phyloP scores from a whole-genome alignment of 23 red algal genomes.

The Pyropia yezoensis region DNA sequence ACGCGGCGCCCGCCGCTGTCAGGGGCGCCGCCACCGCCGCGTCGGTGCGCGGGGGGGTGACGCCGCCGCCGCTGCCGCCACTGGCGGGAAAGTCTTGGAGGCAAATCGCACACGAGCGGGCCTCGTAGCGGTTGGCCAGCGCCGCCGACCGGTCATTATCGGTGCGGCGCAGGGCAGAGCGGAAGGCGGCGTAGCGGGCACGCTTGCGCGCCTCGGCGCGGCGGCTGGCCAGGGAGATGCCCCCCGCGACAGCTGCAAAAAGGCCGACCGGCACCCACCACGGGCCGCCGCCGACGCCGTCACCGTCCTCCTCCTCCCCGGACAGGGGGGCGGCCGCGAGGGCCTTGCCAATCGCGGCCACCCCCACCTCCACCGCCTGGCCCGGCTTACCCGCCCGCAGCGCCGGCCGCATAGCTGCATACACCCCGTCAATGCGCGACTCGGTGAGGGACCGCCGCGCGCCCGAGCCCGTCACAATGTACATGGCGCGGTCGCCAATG shows the following conservation, averaged over 20 bases:
- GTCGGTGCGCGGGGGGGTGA: no score
- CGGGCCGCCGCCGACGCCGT: not conserved
- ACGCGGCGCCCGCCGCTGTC: no score
- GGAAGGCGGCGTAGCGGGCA: not conserved
- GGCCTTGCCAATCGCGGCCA: conserved; percentile 13
- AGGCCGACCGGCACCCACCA: not conserved
- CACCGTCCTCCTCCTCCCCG: not conserved
- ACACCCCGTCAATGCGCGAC: conserved; percentile 15
- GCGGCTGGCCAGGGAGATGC: not conserved
- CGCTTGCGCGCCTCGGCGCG: not conserved
- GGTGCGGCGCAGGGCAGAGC: not conserved
- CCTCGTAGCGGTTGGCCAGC: not conserved
- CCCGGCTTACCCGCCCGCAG: conserved; percentile 16
- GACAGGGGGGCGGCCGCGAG: not conserved
- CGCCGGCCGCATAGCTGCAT: conserved; percentile 9
- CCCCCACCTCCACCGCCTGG: conserved; percentile 22
- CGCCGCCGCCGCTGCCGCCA: no score
- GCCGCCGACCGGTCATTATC: not conserved
- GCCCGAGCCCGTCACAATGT: conserved; percentile 37
- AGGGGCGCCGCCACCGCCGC: no score
- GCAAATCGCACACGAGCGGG: not conserved
- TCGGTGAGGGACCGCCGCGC: conserved; percentile 21
- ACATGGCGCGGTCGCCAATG: conserved; percentile 32
- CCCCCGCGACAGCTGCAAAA: not conserved
- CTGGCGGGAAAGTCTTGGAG: not conserved